These are phyloP conservation scores for Wickerhamomyces silvicola DNA, from an alignment of 805 yeast genomes.

Conservation along the genomic window DNA sequence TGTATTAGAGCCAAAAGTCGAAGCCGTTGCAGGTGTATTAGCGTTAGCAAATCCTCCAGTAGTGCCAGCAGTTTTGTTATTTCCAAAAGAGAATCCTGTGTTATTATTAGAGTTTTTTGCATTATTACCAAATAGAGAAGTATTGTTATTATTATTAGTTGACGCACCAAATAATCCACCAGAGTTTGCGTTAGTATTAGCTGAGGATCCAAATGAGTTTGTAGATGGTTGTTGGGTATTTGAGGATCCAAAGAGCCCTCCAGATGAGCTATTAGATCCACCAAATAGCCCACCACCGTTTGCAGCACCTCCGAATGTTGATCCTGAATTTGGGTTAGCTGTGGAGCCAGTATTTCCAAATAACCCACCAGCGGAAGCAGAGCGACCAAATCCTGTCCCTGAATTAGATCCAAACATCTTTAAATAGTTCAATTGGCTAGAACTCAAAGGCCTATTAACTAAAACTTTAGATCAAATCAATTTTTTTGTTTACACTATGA, in stretches of 20 bases:
- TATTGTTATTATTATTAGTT: constrained; percentile 7
- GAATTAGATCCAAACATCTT: constrained; percentile 7
- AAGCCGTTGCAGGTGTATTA: no score
- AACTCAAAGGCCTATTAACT: no score
- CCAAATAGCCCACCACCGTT: constrained; percentile 37
- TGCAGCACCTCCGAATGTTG: not conserved
- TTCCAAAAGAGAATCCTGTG: constrained; percentile 10
- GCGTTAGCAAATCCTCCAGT: constrained; percentile 8
- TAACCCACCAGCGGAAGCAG: constrained; percentile 18
- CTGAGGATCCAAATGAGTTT: no score
- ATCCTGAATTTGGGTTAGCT: not conserved
- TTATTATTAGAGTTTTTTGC: constrained; percentile 6
- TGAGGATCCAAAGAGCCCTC: constrained; percentile 13
- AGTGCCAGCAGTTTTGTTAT: constrained; percentile 7
- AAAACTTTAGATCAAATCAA: no score
- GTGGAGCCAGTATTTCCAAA: constrained; percentile 8
- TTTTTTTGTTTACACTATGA: no score
- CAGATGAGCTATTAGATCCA: constrained; percentile 17
- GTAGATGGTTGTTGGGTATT: constrained; percentile 2
- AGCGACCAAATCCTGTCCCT: constrained; percentile 17
- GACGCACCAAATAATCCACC: constrained; percentile 23
- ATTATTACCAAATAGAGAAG: constrained; percentile 13
- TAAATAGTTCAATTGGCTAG: no score
- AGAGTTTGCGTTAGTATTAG: no score
- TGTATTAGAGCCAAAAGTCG: constrained; percentile 6